These are phyloP conservation scores for Backusella liffmaniae DNA, from an alignment of 192 early-diverging fungal species.

Conservation along the genomic window DNA sequence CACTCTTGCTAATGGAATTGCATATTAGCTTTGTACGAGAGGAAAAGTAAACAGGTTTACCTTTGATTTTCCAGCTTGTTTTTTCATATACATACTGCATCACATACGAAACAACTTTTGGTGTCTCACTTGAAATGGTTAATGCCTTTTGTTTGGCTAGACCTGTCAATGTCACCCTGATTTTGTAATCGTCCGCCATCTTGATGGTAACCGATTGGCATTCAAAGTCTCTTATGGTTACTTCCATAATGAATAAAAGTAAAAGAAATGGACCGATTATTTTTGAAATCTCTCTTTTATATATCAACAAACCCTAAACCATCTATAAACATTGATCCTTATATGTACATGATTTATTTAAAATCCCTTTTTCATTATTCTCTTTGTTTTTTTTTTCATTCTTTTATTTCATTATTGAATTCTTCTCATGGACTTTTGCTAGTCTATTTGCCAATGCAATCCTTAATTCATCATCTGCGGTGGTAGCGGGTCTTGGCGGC, in stretches of 20 bases:
- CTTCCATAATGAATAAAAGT: neutral
- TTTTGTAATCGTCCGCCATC: neutral
- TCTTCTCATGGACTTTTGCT: neutral
- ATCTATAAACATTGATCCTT: neutral
- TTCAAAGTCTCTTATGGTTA: neutral
- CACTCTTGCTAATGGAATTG: neutral
- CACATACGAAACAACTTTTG: neutral
- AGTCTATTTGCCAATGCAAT: neutral
- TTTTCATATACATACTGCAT: conserved; percentile 1
- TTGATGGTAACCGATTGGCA: neutral
- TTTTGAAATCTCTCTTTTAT: neutral
- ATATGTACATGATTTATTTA: neutral
- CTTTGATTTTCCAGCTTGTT: neutral
- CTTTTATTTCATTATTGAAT: neutral
- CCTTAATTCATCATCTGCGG: neutral
- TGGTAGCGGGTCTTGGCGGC: neutral
- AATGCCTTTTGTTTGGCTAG: neutral
- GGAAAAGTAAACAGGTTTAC: neutral
- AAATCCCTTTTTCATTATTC: neutral
- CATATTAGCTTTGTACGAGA: neutral
- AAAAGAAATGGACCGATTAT: neutral
- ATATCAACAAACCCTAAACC: neutral
- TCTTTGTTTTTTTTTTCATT: neutral
- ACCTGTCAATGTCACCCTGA: neutral
- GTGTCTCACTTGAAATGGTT: neutral